Evolutionary conservation across 2,329 filamentous ascomycete genomes (phyloP).

Genomic region (Apiospora saccharicola): DNA sequence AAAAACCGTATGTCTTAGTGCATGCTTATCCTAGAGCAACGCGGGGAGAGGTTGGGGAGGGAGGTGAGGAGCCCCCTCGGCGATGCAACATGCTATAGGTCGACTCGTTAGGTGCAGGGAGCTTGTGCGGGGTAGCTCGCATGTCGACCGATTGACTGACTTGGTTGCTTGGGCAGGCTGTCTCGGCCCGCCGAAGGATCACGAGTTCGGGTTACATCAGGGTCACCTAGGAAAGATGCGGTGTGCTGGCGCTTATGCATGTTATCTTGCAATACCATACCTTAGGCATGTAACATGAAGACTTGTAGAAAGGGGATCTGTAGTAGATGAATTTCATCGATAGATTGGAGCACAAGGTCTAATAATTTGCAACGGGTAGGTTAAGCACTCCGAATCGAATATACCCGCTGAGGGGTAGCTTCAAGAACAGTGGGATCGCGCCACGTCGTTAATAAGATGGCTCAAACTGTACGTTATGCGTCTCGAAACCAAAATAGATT

Average conservation of each 20-base stretch:
- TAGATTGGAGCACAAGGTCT: neutral
- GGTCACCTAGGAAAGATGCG: neutral
- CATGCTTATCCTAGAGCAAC: neutral
- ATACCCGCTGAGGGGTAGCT: conserved; percentile 2
- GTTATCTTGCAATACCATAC: neutral
- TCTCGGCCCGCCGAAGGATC: neutral
- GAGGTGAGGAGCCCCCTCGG: neutral
- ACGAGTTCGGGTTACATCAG: neutral
- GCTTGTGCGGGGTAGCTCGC: conserved; percentile 12
- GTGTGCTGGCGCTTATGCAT: neutral
- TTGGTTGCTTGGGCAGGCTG: neutral
- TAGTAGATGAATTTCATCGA: neutral
- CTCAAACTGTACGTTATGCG: neutral
- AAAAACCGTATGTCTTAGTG: neutral
- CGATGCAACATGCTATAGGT: neutral
- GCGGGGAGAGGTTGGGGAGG: neutral
- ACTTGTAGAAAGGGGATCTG: neutral
- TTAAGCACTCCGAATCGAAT: neutral
- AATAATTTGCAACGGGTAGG: neutral
- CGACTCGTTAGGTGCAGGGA: conserved; percentile 14
- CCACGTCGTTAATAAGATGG: neutral
- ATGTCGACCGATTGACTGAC: neutral
- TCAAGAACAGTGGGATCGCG: neutral
- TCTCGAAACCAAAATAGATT: neutral
- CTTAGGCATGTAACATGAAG: neutral